These are phyloP conservation scores for Astrothelium macrocarpum DNA, from an alignment of 495 filamentous ascomycete genomes.

Conservation along the genomic window DNA sequence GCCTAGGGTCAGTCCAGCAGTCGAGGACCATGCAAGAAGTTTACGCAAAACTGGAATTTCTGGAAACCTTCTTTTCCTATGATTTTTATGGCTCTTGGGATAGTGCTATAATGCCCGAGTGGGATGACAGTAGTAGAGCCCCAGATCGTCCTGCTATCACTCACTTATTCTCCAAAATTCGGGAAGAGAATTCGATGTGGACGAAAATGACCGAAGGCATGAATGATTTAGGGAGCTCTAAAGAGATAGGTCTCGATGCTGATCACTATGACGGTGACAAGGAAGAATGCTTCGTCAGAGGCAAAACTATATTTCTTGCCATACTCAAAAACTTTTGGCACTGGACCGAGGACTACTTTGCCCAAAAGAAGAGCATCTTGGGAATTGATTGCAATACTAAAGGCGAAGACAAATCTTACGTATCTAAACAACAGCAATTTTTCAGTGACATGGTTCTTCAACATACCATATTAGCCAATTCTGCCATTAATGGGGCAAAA, in stretches of 20 bases:
- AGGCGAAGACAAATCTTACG: background rate
- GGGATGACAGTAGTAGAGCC: background rate
- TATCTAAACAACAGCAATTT: background rate
- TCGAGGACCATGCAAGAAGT: background rate
- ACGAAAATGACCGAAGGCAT: background rate
- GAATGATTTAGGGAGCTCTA: background rate
- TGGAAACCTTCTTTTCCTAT: constrained; percentile 3
- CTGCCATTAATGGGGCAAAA: background rate
- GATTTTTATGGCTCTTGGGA: background rate
- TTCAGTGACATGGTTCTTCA: background rate
- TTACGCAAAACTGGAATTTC: constrained; percentile 11
- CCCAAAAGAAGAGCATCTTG: background rate
- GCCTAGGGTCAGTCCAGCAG: background rate
- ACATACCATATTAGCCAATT: background rate
- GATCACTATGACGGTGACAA: background rate
- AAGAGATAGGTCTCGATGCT: background rate
- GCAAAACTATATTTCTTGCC: background rate
- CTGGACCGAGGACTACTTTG: background rate
- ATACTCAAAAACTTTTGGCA: background rate
- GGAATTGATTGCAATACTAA: background rate
- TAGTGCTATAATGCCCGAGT: background rate
- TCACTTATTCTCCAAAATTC: background rate
- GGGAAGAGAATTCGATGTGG: background rate
- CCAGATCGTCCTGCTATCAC: background rate
- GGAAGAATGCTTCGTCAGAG: background rate